Evolutionary conservation across 2,329 filamentous ascomycete species (phyloP).

Genomic region (Tricladium varicosporioides): DNA sequence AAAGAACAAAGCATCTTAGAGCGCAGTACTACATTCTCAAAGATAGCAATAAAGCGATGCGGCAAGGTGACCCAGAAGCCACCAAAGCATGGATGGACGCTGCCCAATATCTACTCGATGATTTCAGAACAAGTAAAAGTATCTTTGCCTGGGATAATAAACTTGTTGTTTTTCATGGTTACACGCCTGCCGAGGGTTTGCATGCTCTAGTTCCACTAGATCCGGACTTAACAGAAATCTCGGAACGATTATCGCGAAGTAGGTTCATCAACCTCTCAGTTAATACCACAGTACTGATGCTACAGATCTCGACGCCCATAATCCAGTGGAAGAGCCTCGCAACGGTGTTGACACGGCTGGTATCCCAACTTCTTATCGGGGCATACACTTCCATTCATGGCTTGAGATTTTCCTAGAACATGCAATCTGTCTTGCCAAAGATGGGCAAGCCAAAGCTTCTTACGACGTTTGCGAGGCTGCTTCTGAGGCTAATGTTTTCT

Average conservation of each 20-base stretch:
- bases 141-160: conserved; percentile 65
- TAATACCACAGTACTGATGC: conserved; percentile 13
- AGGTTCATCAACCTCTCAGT: conserved; percentile 1
- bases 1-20: conserved; percentile 33
- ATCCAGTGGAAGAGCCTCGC: background rate
- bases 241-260: conserved; percentile 31
- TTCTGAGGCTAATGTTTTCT: conserved; percentile 79
- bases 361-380: conserved; percentile 55
- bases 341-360: conserved; percentile 10
- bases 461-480: conserved; percentile 80
- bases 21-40: conserved; percentile 41
- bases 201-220: conserved; percentile 29
- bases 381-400: conserved; percentile 81
- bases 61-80: conserved; percentile 24
- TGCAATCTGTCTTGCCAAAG: conserved; percentile 70
- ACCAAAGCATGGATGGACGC: conserved; percentile 53
- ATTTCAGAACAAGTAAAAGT: conserved; percentile 61
- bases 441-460: conserved; percentile 65
- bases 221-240: conserved; percentile 28
- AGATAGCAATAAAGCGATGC: conserved; percentile 38
- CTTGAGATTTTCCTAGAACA: conserved; percentile 88
- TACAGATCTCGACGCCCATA: conserved; percentile 27
- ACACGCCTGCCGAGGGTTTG: conserved; percentile 18
- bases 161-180: conserved; percentile 57
- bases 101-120: conserved; percentile 58